Conservation (phyloP, 2,329 filamentous ascomycete species). For the Colletotrichum filicis region DNA sequence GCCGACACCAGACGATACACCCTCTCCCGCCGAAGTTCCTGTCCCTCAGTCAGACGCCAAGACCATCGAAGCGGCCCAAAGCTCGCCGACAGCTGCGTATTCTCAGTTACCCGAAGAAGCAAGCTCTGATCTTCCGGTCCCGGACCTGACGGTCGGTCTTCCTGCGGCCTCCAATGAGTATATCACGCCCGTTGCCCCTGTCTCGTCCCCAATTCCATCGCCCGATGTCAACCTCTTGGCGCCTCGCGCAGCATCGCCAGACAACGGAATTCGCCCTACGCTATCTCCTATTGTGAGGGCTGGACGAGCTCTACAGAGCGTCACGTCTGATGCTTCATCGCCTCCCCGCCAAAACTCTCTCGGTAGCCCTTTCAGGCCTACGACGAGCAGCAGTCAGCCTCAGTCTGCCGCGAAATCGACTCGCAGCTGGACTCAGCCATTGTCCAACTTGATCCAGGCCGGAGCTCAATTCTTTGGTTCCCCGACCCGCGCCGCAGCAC, state of each 20-base stretch:
- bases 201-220: slow-evolving; percentile 47
- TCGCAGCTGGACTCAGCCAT: slow-evolving; percentile 31
- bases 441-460: slow-evolving; percentile 32
- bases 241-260: slow-evolving; percentile 32
- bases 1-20: slow-evolving; percentile 65
- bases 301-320: slow-evolving; percentile 65
- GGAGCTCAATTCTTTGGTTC: slow-evolving; percentile 35
- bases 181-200: slow-evolving; percentile 49
- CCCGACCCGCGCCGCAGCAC: slow-evolving; percentile 8
- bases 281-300: slow-evolving; percentile 70
- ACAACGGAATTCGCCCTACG: slow-evolving; percentile 52
- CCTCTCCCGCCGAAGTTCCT: slow-evolving; percentile 45
- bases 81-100: slow-evolving; percentile 13
- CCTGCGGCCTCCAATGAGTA: slow-evolving; percentile 36
- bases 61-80: slow-evolving; percentile 22
- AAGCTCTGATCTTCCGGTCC: slow-evolving; percentile 27
- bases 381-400: slow-evolving; percentile 29
- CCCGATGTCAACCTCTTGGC: slow-evolving; percentile 32
- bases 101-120: not conserved
- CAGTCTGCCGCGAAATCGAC: slow-evolving; percentile 26
- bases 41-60: slow-evolving; percentile 30
- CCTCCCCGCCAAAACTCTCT: slow-evolving; percentile 62
- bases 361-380: slow-evolving; percentile 64
- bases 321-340: slow-evolving; percentile 69
- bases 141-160: slow-evolving; percentile 13